Base-by-base conservation (phyloP, 768 basidiomycete species). In the Cystofilobasidium capitatum region DNA sequence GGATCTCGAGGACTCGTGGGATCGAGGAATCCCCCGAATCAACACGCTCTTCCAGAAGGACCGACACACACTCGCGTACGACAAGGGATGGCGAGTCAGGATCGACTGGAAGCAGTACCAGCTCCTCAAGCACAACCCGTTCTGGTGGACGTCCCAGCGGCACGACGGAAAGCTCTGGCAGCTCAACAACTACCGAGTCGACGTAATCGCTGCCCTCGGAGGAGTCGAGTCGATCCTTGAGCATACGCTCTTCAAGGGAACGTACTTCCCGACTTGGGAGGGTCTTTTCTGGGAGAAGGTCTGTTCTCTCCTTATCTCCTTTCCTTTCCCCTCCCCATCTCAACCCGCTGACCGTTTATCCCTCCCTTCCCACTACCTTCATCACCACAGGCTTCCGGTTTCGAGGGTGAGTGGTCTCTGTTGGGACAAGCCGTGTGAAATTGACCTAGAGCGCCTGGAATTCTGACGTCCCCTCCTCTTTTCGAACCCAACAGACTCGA, bases 41-140 rank as follows among this genome's bases (percentile, higher is more conserved):
- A 97, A 97, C 79, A 98, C 94, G 0, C 80, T 99, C 55, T 99
- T 97, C 88, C 94, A 98, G 80, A 96, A 94, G 80, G 94, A 97
- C 74, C 42, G 65, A 29, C 66, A 65, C 73, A 88, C 87, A 33
- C 78, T 99, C 74, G 96, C 96, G 0, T 99, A 97, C 76, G 96
- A 98, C 78, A 94, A 94, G 77, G 94, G 96, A 72, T 97, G 93
- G 94, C 88, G 94, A 81, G 90, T 93, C 44, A 85, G 94, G 55
- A 93, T 90, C 22, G 90, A 96, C 78, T 99, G 91, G 89, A 96
- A 97, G 78, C 91, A 94, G 76, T 97, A 96, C 76, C 92, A 96
- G 73, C 78, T 93, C 12, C 80, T 91, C 66, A 92, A 75, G 71
- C 89, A 88, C 76, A 96, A 96, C 74, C 96, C 94, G 0, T 98